Base-by-base conservation (phyloP, 768 basidiomycete genomes). In the Scleroderma citrinum region DNA sequence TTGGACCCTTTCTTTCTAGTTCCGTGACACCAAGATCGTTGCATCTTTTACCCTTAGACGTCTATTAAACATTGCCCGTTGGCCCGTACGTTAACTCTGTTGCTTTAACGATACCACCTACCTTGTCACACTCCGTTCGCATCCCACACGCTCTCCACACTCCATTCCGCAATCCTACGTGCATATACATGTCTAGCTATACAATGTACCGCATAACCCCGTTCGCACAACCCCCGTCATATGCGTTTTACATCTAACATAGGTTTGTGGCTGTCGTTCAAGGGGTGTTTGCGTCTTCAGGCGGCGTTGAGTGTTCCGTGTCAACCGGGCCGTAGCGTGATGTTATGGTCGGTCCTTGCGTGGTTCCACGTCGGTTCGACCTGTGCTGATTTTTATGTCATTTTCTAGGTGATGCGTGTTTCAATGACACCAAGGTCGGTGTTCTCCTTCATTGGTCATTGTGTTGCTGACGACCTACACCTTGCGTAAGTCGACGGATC, bases 131-230 rank as follows among this genome's bases (percentile, higher is more conserved):
- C 52, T 52, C 47, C 51, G 44, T 45, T 38, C 40, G 49, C 52
- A 50, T 47, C 44, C 40, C 24, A 21, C 55, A 49, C 58, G 44
- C 37, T 36, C 46, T 53, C 54, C 46, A 56, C 37, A 32, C 46
- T 53, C 54, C 46, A 56, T 44, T 45, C 51, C 53, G 53, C 46
- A 49, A 47, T 53, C 47, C 36, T 55, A 40, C 51, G 29, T 59
- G 62, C 65, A 66, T 67, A 68, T 56, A 44, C 43, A 44, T 32
- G 20, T 44, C 52, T 55, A 60, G 51, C 58, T 62, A 47, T 43
- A 50, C 36, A 40, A 64, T 68, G 67, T 66, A 66, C 38, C 60
- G 49, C 52, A 47, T 62, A 57, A 55, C 51, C 51, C 55, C 38
- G 23, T 46, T 52, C 41, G 35, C 31, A 54, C 54, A 24, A 30